Conservation (phyloP, 305 asterid genomes). For the Ajuga reptans region DNA sequence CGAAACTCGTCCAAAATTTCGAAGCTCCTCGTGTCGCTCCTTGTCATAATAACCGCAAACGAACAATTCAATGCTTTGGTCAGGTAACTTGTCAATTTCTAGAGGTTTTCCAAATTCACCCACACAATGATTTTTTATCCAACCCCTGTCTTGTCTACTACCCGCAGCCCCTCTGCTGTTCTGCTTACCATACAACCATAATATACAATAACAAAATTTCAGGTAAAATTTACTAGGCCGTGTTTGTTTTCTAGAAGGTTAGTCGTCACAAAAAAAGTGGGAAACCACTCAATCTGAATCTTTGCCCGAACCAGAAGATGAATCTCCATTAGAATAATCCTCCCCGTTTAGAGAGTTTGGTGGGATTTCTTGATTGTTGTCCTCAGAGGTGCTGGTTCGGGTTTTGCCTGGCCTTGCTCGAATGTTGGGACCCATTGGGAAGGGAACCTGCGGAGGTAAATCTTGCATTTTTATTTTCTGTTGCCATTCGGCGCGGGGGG, state of each 20-base stretch:
- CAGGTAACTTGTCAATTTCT: constrained; percentile 37
- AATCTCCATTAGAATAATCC: constrained; percentile 49
- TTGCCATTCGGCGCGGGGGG: background rate
- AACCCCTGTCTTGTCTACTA: constrained; percentile 20
- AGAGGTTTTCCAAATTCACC: constrained; percentile 32
- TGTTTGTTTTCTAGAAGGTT: constrained; percentile 50
- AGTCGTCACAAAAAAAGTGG: constrained; percentile 43
- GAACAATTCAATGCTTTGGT: constrained; percentile 30
- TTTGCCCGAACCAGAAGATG: constrained; percentile 55
- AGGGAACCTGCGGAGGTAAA: constrained; percentile 65
- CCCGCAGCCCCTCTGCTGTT: constrained; percentile 28
- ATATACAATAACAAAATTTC: constrained; percentile 60
- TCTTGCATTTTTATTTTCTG: background rate
- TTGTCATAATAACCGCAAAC: constrained; percentile 22
- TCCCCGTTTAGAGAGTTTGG: constrained; percentile 43
- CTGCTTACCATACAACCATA: constrained; percentile 36
- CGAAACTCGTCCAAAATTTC: constrained; percentile 54
- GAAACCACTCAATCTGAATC: constrained; percentile 59
- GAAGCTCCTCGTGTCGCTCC: constrained; percentile 58
- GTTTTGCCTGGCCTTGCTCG: constrained; percentile 66
- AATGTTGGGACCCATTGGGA: constrained; percentile 86
- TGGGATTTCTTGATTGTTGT: constrained; percentile 46
- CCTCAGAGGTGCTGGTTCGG: constrained; percentile 52
- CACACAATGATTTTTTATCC: constrained; percentile 24
- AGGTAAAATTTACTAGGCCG: constrained; percentile 34